Percentiles rank a stretch among this genome's conserved stretches.
These are phyloP conservation scores for Luzula sylvatica DNA, from an alignment of 176 grass and related monocot species.

Conservation along the genomic window DNA sequence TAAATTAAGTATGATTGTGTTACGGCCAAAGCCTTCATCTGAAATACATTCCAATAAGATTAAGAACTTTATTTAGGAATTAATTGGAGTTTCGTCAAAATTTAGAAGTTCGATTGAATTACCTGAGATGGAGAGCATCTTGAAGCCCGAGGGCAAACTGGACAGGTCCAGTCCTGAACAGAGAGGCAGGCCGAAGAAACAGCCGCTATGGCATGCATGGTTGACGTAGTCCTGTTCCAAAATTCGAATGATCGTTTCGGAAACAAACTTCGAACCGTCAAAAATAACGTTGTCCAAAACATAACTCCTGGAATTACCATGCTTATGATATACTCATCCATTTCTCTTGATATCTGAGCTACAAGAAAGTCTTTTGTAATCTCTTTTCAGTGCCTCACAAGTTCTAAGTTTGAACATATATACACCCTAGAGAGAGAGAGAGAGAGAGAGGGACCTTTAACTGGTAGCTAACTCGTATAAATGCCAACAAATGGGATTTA, in stretches of 20 bases:
- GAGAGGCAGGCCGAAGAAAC: constrained; percentile 19
- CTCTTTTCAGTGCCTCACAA: no score
- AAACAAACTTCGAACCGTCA: constrained; percentile 14
- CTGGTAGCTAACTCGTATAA: no score
- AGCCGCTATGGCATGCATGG: constrained; percentile 11
- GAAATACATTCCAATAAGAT: neutral
- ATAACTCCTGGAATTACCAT: constrained; percentile 16
- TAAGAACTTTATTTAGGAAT: neutral
- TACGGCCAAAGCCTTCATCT: constrained; percentile 27
- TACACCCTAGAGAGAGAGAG: no score
- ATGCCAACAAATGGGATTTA: no score
- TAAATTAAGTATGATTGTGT: constrained; percentile 31
- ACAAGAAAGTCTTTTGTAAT: no score
- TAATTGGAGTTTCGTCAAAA: no score
- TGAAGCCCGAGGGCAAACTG: constrained; percentile 22
- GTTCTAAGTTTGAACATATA: no score
- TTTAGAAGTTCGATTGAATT: neutral
- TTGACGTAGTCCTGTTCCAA: constrained; percentile 17
- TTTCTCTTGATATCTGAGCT: neutral
- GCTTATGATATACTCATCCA: constrained; percentile 21
- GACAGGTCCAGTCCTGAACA: constrained; percentile 27
- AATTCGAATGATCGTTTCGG: constrained; percentile 23
- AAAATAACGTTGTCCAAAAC: constrained; percentile 13
- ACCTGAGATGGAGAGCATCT: constrained; percentile 10
- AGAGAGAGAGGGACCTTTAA: no score